Conservation (phyloP, 768 basidiomycete species). For the Suillus weaverae region DNA sequence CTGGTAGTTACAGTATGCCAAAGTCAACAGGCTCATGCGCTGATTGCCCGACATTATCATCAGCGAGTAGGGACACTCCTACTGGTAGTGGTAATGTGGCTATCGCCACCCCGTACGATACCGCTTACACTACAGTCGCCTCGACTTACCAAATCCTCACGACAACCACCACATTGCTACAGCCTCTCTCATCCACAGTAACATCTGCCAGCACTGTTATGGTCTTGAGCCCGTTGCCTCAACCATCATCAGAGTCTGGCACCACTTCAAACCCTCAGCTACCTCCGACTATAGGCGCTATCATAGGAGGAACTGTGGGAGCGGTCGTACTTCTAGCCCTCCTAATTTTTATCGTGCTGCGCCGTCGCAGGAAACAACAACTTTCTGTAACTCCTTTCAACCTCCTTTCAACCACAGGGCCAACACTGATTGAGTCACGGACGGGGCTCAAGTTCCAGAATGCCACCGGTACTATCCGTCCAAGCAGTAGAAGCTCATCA, state of each 20-base stretch:
- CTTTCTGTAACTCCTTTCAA: neutral
- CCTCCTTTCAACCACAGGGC: neutral
- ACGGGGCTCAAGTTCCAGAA: neutral
- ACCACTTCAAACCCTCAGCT: neutral
- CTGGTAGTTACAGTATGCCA: neutral
- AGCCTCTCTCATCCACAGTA: neutral
- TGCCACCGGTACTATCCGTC: neutral
- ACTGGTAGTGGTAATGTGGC: neutral
- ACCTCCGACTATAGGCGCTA: neutral
- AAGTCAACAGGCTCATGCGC: too few relatives aligned
- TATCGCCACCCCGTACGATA: neutral
- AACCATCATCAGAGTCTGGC: neutral
- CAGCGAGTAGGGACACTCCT: neutral
- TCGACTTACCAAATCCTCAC: neutral
- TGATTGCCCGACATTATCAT: neutral
- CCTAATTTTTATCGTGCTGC: neutral
- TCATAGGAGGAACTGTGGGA: slow-evolving; percentile 1
- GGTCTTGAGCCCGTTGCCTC: neutral
- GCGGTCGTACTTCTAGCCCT: neutral
- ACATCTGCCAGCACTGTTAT: neutral
- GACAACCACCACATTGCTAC: neutral
- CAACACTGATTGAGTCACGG: neutral
- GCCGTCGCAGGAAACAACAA: neutral
- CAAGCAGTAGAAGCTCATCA: slow-evolving; percentile 3
- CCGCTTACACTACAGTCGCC: neutral